phyloP scores from a whole-genome alignment of 2,329 filamentous ascomycete species.

The Exophiala xenobiotica region DNA sequence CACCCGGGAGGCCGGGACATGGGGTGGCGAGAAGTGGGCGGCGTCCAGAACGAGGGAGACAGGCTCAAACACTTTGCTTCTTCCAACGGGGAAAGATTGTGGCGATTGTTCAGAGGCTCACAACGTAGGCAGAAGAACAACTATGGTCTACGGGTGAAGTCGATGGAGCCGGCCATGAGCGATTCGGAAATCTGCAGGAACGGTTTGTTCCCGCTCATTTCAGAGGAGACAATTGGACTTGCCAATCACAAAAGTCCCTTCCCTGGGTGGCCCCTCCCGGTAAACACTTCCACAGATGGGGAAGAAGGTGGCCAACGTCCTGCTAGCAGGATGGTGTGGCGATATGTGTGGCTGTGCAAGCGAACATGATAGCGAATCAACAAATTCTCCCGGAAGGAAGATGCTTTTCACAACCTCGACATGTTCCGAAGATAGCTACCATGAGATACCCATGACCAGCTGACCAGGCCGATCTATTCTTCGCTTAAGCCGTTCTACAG shows the following conservation, averaged over 20 bases:
- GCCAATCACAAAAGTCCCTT: no score
- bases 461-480: background rate
- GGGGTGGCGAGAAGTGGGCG: no score
- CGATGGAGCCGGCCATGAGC: conserved; percentile 5
- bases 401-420: background rate
- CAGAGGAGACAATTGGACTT: no score
- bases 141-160: no score
- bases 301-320: background rate
- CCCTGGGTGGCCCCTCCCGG: no score
- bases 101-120: background rate
- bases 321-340: background rate
- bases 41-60: background rate
- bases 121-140: no score
- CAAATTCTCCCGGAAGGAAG: no score
- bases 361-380: background rate
- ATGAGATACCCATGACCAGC: no score
- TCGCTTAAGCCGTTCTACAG: background rate
- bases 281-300: no score
- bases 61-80: no score
- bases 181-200: conserved; percentile 14
- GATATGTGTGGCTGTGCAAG: background rate
- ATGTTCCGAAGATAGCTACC: background rate
- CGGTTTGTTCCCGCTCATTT: background rate
- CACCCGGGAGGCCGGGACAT: no score
- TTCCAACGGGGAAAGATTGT: conserved; percentile 1